phyloP scores from a whole-genome alignment of 2,329 filamentous ascomycete genomes.

The Penicillium aurantiogriseum region DNA sequence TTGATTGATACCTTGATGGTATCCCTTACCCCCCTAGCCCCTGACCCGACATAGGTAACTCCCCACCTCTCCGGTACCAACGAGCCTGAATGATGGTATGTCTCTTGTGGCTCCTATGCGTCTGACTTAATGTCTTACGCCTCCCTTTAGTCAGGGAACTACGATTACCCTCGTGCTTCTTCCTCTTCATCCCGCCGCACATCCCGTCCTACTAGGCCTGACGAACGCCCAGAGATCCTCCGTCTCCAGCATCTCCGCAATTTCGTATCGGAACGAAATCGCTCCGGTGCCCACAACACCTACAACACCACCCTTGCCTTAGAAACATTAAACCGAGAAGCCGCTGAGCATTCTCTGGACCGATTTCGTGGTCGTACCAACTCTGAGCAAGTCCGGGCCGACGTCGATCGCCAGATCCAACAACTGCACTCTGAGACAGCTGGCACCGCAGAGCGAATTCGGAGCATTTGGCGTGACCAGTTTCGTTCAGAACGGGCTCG shows the following conservation, averaged over 20 bases:
- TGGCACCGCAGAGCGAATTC: slow-evolving; percentile 11
- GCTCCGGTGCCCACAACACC: slow-evolving; percentile 28
- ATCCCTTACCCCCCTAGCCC: not conserved
- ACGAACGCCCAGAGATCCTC: slow-evolving; percentile 28
- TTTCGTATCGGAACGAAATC: slow-evolving; percentile 39
- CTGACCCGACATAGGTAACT: not conserved
- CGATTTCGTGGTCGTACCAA: slow-evolving; percentile 25
- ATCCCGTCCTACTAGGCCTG: slow-evolving; percentile 20
- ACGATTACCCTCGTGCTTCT: slow-evolving; percentile 44
- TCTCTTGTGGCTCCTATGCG: slow-evolving; percentile 13
- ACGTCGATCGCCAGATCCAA: slow-evolving; percentile 28
- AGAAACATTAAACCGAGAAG: slow-evolving; percentile 42
- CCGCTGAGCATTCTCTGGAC: slow-evolving; percentile 33
- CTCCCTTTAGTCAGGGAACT: slow-evolving; percentile 41
- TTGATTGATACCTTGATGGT: not conserved
- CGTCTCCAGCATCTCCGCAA: slow-evolving; percentile 40
- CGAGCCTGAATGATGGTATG: slow-evolving; percentile 24
- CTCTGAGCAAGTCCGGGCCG: slow-evolving; percentile 28
- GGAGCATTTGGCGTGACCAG: slow-evolving; percentile 15
- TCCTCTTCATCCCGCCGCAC: slow-evolving; percentile 35
- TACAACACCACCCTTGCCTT: slow-evolving; percentile 35
- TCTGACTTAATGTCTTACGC: slow-evolving; percentile 8
- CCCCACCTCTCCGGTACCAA: not conserved
- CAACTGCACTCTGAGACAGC: slow-evolving; percentile 16
- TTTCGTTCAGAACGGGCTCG: slow-evolving; percentile 14